phyloP scores from a whole-genome alignment of 768 basidiomycete species.

The Leccinum truebloodii region DNA sequence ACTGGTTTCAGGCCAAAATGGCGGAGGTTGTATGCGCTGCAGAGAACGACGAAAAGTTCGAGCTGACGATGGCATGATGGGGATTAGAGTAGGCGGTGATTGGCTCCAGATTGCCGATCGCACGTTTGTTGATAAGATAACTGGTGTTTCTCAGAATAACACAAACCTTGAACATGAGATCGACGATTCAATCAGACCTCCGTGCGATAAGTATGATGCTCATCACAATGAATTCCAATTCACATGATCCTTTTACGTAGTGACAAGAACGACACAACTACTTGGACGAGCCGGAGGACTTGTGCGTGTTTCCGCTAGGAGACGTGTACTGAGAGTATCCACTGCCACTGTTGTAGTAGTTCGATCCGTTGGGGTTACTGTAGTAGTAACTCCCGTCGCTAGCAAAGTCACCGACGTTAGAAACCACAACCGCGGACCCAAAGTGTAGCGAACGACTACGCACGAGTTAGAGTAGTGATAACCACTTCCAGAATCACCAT shows the following conservation, averaged over 20 bases:
- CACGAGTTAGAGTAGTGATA: slow-evolving; percentile 68
- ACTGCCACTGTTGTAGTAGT: slow-evolving; percentile 53
- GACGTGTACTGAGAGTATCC: slow-evolving; percentile 55
- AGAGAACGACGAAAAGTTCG: slow-evolving; percentile 8
- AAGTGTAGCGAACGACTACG: slow-evolving; percentile 11
- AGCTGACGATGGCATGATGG: too few species aligned
- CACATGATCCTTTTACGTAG: neutral
- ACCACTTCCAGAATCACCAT: slow-evolving; percentile 40
- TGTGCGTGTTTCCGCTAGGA: slow-evolving; percentile 37
- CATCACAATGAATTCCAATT: neutral
- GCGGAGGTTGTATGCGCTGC: neutral
- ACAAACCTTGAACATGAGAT: too few species aligned
- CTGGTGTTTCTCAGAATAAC: too few species aligned
- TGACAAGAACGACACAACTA: slow-evolving; percentile 3
- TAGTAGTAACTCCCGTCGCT: slow-evolving; percentile 66
- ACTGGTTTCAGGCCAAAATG: neutral
- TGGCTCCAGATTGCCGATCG: too few species aligned
- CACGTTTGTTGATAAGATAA: too few species aligned
- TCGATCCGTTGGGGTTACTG: slow-evolving; percentile 58
- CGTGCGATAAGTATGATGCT: neutral
- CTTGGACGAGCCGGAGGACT: slow-evolving; percentile 29
- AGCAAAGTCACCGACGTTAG: neutral
- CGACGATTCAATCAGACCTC: too few species aligned
- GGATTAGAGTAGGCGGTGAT: too few species aligned
- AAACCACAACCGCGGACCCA: neutral